Evolutionary conservation across 805 yeast species (phyloP).

Genomic region (Yamadazyma nakazawae): DNA sequence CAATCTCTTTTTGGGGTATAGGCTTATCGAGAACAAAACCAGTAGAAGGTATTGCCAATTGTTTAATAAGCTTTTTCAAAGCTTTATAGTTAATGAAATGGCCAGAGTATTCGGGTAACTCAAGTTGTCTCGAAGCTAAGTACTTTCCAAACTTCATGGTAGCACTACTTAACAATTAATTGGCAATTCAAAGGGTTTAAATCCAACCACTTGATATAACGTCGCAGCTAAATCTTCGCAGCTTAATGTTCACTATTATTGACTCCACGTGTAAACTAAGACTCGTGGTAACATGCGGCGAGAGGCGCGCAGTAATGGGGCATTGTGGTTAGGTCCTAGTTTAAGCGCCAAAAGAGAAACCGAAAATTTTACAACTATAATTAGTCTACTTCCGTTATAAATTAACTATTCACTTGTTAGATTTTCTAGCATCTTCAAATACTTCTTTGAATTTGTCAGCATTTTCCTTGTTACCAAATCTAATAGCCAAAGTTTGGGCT

Average conservation of each 20-base stretch:
- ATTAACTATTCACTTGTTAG: conserved; percentile 11
- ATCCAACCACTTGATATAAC: neutral
- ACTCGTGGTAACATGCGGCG: neutral
- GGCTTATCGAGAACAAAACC: conserved; percentile 12
- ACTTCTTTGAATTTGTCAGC: conserved; percentile 94
- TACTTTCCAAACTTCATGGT: conserved; percentile 90
- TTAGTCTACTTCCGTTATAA: neutral
- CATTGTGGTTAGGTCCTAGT: neutral
- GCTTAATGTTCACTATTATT: neutral
- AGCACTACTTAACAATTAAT: no score
- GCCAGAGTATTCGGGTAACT: conserved; percentile 91
- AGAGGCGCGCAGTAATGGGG: neutral
- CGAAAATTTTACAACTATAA: neutral
- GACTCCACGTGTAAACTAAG: conserved; percentile 6
- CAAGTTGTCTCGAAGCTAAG: conserved; percentile 89
- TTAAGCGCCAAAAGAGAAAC: neutral
- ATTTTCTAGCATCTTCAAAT: conserved; percentile 79
- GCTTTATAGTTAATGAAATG: conserved; percentile 94
- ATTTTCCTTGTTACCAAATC: conserved; percentile 88
- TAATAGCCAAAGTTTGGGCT: conserved; percentile 93
- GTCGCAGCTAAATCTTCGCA: conserved; percentile 1
- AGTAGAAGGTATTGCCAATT: conserved; percentile 51
- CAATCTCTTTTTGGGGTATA: conserved; percentile 30
- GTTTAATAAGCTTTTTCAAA: conserved; percentile 85
- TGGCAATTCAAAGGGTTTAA: neutral